Evolutionary conservation across 768 basidiomycete genomes (phyloP).

Genomic region (Phanerochaete carnosa): DNA sequence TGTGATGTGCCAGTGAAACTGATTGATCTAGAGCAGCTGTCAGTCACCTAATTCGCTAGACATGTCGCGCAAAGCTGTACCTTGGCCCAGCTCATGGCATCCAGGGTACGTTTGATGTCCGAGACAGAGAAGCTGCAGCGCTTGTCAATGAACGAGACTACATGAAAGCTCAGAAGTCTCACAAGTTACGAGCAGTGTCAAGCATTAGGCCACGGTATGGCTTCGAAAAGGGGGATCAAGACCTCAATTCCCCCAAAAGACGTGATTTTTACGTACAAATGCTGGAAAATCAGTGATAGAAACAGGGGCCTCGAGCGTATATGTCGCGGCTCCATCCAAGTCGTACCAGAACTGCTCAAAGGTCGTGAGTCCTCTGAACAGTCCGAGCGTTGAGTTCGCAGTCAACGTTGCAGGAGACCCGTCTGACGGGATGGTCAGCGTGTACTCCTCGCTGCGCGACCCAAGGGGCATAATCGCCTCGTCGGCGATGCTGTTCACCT

Average conservation of each 20-base stretch:
- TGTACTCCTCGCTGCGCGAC: slow-evolving; percentile 55
- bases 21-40: slow-evolving; percentile 33
- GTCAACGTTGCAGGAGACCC: slow-evolving; percentile 48
- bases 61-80: neutral
- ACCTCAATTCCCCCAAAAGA: neutral
- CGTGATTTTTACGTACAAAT: slow-evolving; percentile 50
- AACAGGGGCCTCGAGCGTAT: slow-evolving; percentile 54
- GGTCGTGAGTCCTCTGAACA: slow-evolving; percentile 70
- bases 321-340: slow-evolving; percentile 30
- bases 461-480: slow-evolving; percentile 48
- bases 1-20: slow-evolving; percentile 43
- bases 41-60: neutral
- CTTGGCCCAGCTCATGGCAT: slow-evolving; percentile 73
- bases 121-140: slow-evolving; percentile 45
- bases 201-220: slow-evolving; percentile 76
- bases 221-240: slow-evolving; percentile 27
- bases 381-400: slow-evolving; percentile 62
- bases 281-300: slow-evolving; percentile 59
- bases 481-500: slow-evolving; percentile 41
- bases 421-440: slow-evolving; percentile 47
- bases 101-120: slow-evolving; percentile 66
- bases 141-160: neutral
- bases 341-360: slow-evolving; percentile 66
- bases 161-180: neutral
- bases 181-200: slow-evolving; percentile 71